Percentiles rank a stretch among this genome's conserved stretches.
Conservation (phyloP, 2,329 filamentous ascomycete species). For the Arthrobotrys iridis region DNA sequence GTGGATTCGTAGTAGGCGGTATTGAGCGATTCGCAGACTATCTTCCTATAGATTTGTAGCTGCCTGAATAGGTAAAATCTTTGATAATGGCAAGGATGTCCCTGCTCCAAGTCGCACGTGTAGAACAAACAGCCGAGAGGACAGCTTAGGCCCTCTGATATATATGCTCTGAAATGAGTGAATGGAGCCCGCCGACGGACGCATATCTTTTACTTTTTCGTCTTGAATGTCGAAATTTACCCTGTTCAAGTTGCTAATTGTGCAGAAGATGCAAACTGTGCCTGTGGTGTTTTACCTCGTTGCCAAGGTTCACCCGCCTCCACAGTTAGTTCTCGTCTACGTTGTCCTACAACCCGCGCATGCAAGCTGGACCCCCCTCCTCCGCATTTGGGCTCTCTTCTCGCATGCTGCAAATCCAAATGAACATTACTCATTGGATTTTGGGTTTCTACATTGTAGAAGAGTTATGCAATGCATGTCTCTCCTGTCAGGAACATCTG, state of each 20-base stretch:
- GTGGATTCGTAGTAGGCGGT: slow-evolving; percentile 14
- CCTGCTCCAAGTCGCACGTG: slow-evolving; percentile 32
- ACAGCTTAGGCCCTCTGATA: neutral
- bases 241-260: neutral
- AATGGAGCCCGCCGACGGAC: slow-evolving; percentile 18
- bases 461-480: slow-evolving; percentile 39
- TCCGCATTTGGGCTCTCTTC: neutral
- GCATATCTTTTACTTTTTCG: slow-evolving; percentile 3
- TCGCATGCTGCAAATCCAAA: slow-evolving; percentile 27
- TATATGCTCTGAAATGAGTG: neutral
- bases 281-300: neutral
- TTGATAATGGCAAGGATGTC: slow-evolving; percentile 15
- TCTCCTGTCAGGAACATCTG: slow-evolving; percentile 35
- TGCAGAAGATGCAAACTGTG: neutral
- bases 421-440: neutral
- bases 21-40: neutral
- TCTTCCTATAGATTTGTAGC: slow-evolving; percentile 8
- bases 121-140: slow-evolving; percentile 4
- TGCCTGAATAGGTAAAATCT: slow-evolving; percentile 35
- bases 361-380: slow-evolving; percentile 18
- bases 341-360: neutral
- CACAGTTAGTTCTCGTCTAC: neutral
- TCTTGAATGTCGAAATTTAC: neutral
- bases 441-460: slow-evolving; percentile 18
- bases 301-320: slow-evolving; percentile 1